Conservation (phyloP, 176 grass and related monocot genomes). For the Phyllostachys edulis region DNA sequence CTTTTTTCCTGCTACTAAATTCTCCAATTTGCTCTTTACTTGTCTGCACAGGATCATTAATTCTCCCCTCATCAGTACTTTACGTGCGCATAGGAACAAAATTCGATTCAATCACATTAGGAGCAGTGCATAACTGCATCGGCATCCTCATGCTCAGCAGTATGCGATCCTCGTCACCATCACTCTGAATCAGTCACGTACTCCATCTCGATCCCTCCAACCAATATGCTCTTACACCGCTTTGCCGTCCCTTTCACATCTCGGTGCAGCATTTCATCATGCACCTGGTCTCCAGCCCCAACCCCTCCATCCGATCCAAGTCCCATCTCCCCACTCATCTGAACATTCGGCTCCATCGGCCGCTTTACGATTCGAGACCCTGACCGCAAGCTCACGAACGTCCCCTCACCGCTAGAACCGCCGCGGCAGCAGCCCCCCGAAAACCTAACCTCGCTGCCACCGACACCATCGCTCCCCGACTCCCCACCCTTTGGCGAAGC, state of each 20-base stretch:
- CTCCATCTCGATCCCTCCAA: neutral
- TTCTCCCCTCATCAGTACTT: neutral
- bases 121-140: neutral
- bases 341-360: neutral
- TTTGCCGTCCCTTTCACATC: neutral
- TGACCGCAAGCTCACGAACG: neutral
- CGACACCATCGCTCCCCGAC: neutral
- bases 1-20: neutral
- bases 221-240: neutral
- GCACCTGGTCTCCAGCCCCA: constrained; percentile 28
- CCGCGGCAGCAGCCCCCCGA: neutral
- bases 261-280: constrained; percentile 39
- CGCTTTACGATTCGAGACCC: neutral
- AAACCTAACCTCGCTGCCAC: neutral
- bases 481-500: neutral
- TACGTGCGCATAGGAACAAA: neutral
- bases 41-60: neutral
- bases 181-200: constrained; percentile 27
- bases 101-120: neutral
- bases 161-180: neutral
- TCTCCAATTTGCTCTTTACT: neutral
- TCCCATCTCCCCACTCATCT: neutral
- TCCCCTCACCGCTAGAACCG: neutral
- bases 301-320: neutral
- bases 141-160: neutral